These are phyloP conservation scores for Colletotrichum acutatum DNA, from an alignment of 2,329 filamentous ascomycete genomes.

Conservation along the genomic window DNA sequence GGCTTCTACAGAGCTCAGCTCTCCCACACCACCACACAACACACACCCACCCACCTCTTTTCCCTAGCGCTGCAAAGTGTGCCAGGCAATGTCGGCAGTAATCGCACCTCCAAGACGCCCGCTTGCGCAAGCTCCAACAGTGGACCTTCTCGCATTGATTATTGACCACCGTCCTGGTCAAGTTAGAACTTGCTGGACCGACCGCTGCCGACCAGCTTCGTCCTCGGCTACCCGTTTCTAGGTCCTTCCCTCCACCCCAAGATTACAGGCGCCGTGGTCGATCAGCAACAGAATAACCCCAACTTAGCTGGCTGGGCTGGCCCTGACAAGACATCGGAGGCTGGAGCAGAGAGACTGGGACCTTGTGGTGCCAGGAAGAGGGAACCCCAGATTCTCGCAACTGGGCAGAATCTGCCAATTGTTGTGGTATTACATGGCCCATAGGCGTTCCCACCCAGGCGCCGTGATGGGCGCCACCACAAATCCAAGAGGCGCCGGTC, in stretches of 20 bases:
- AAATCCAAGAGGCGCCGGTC: slow-evolving; percentile 10
- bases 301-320: slow-evolving; percentile 15
- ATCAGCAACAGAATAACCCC: slow-evolving; percentile 12
- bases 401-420: slow-evolving; percentile 8
- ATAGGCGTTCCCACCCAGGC: not conserved
- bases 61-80: not conserved
- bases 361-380: slow-evolving; percentile 3
- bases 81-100: not conserved
- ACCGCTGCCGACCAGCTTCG: slow-evolving; percentile 1
- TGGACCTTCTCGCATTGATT: slow-evolving; percentile 24
- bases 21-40: not conserved
- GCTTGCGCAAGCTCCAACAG: slow-evolving; percentile 23
- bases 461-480: slow-evolving; percentile 17
- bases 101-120: slow-evolving; percentile 13
- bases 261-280: slow-evolving; percentile 17
- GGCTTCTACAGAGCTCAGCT: slow-evolving; percentile 4
- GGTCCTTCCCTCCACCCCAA: slow-evolving; percentile 27
- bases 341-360: slow-evolving; percentile 14
- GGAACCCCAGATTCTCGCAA: slow-evolving; percentile 18
- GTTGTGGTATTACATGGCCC: not conserved
- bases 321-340: not conserved
- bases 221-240: slow-evolving; percentile 16
- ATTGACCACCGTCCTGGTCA: slow-evolving; percentile 13
- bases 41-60: not conserved
- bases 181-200: slow-evolving; percentile 2